Conservation (phyloP, 345 rosid genomes). For the Populus deltoides region DNA sequence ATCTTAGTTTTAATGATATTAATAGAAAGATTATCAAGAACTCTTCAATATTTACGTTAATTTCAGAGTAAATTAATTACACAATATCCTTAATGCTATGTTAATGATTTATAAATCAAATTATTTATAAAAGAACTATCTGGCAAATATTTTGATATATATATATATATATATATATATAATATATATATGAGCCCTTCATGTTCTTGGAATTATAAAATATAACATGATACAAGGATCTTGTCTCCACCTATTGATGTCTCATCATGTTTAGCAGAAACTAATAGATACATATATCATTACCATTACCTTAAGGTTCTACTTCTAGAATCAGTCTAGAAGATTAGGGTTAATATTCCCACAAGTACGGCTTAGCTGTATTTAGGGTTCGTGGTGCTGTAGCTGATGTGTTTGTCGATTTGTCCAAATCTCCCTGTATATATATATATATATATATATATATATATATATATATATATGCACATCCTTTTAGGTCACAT, state of each 20-base stretch:
- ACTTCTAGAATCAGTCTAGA: background rate
- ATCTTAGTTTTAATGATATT: no score
- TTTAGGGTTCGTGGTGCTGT: background rate
- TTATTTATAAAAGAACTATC: no score
- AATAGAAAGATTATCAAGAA: no score
- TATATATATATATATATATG: background rate
- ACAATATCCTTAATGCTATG: no score
- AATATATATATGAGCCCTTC: no score
- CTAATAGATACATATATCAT: no score
- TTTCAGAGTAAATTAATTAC: no score
- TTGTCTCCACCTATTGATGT: conserved; percentile 14
- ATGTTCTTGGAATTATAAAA: background rate
- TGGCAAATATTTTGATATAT: no score
- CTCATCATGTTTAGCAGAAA: background rate
- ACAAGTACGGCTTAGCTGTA: background rate
- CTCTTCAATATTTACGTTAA: no score
- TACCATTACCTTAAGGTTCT: background rate
- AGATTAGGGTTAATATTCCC: background rate
- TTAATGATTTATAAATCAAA: no score
- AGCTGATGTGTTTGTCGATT: conserved; percentile 4
- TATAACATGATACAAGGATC: conserved; percentile 13
- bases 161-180: no score
- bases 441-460: no score
- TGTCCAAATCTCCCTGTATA: background rate
- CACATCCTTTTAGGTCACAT: background rate